phyloP scores from a whole-genome alignment of 352 stramenopile species.

The Phytophthora palmivora region DNA sequence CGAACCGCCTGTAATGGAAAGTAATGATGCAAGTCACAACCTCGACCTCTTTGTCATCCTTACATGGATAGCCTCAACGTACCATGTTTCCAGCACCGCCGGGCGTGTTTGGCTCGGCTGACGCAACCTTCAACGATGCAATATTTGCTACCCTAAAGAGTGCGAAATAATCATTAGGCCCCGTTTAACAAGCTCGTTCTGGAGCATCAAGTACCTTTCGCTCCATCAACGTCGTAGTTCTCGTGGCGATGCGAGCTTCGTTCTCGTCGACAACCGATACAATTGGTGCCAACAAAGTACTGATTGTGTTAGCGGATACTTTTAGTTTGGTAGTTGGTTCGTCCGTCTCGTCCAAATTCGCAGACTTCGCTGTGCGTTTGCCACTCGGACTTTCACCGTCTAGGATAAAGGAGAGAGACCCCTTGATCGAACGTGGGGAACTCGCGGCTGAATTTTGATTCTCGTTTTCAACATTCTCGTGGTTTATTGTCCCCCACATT shows the following conservation, averaged over 20 bases:
- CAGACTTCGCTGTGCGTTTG: slow-evolving; percentile 6
- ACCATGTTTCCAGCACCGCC: slow-evolving; percentile 63
- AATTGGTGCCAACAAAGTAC: slow-evolving; percentile 12
- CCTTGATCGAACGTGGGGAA: slow-evolving; percentile 38
- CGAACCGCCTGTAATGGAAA: slow-evolving; percentile 35
- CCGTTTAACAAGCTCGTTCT: too few relatives aligned
- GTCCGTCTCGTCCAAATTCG: slow-evolving; percentile 9
- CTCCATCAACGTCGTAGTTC: slow-evolving; percentile 4
- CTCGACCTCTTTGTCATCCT: slow-evolving; percentile 6
- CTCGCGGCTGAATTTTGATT: slow-evolving; percentile 15
- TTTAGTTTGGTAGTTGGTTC: slow-evolving; percentile 12
- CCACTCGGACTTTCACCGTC: background rate
- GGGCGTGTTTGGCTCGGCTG: slow-evolving; percentile 56
- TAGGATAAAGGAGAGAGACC: slow-evolving; percentile 56
- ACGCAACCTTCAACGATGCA: slow-evolving; percentile 56
- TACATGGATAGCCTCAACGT: background rate
- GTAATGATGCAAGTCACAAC: background rate
- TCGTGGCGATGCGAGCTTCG: slow-evolving; percentile 14
- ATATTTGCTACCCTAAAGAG: slow-evolving; percentile 53
- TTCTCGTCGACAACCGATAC: slow-evolving; percentile 10
- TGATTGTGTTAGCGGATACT: slow-evolving; percentile 16
- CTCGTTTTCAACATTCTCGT: slow-evolving; percentile 18
- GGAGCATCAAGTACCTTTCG: slow-evolving; percentile 33
- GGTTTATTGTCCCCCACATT: slow-evolving; percentile 20
- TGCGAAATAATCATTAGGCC: background rate